These are phyloP conservation scores for Dalbergia cultrata DNA, from an alignment of 306 rosid genomes.

Conservation along the genomic window DNA sequence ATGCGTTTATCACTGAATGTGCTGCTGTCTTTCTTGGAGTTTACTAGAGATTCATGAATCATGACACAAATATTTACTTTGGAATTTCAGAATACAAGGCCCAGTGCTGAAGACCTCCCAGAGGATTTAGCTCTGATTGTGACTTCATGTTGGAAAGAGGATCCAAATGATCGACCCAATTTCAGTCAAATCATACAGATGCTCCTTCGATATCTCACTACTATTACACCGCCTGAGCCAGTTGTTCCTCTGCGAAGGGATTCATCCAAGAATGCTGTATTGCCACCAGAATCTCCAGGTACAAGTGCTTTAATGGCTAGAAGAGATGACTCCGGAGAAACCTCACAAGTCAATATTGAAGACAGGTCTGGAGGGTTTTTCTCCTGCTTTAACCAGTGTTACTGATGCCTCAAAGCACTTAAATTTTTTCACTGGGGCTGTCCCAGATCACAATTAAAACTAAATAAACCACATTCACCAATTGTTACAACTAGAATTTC, in stretches of 20 bases:
- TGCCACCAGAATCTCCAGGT: constrained; percentile 95
- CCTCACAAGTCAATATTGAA: constrained; percentile 51
- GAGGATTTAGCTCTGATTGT: constrained; percentile 74
- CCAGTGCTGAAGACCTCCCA: constrained; percentile 85
- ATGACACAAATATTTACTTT: background rate
- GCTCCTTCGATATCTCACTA: constrained; percentile 76
- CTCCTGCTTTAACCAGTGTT: constrained; percentile 81
- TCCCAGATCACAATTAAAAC: background rate
- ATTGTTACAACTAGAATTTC: constrained; percentile 22
- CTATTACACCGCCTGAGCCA: constrained; percentile 61
- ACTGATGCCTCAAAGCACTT: constrained; percentile 48
- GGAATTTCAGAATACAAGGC: constrained; percentile 80
- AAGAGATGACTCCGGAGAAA: constrained; percentile 63
- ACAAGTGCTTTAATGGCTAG: constrained; percentile 82
- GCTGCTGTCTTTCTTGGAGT: constrained; percentile 11
- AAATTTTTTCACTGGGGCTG: background rate
- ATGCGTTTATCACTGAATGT: constrained; percentile 1
- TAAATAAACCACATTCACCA: constrained; percentile 28
- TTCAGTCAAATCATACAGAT: constrained; percentile 85
- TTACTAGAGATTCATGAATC: constrained; percentile 2
- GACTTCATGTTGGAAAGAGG: constrained; percentile 95
- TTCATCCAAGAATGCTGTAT: constrained; percentile 72
- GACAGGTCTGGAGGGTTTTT: constrained; percentile 68
- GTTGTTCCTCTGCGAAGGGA: constrained; percentile 56
- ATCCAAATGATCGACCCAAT: constrained; percentile 78